Evolutionary conservation across 2,329 filamentous ascomycete genomes (phyloP).

Genomic region (Trichoderma pleuroti): DNA sequence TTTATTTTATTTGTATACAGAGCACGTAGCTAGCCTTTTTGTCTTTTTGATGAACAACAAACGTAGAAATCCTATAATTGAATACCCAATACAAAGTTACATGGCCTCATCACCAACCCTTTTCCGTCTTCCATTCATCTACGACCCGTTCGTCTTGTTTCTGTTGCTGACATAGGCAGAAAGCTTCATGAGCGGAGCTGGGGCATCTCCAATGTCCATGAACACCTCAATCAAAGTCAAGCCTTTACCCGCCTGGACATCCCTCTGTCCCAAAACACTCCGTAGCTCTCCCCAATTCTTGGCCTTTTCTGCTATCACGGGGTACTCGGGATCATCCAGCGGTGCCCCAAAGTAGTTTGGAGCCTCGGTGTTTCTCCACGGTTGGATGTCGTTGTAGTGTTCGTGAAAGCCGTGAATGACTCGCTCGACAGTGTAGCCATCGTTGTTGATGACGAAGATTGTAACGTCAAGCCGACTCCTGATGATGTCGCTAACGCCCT

Average conservation of each 20-base stretch:
- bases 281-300: constrained; percentile 14
- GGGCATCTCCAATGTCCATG: not conserved
- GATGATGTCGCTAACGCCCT: constrained; percentile 64
- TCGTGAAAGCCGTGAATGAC: constrained; percentile 53
- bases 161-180: not conserved
- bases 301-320: not conserved
- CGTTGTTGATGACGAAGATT: constrained; percentile 57
- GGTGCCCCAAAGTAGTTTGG: constrained; percentile 47
- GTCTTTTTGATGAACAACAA: not conserved
- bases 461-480: constrained; percentile 46
- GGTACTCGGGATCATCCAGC: constrained; percentile 27
- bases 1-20: not conserved
- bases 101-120: not conserved
- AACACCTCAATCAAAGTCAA: constrained; percentile 2
- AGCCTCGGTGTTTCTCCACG: constrained; percentile 50
- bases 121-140: not conserved
- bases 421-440: constrained; percentile 58
- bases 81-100: not conserved
- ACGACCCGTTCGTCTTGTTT: constrained; percentile 1
- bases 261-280: not conserved
- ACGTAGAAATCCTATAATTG: not conserved
- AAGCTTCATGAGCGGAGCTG: not conserved
- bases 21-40: not conserved
- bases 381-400: constrained; percentile 53
- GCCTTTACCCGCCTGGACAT: constrained; percentile 5